Evolutionary conservation across 345 rosid genomes (phyloP).

Genomic region (Gossypium anomalum): DNA sequence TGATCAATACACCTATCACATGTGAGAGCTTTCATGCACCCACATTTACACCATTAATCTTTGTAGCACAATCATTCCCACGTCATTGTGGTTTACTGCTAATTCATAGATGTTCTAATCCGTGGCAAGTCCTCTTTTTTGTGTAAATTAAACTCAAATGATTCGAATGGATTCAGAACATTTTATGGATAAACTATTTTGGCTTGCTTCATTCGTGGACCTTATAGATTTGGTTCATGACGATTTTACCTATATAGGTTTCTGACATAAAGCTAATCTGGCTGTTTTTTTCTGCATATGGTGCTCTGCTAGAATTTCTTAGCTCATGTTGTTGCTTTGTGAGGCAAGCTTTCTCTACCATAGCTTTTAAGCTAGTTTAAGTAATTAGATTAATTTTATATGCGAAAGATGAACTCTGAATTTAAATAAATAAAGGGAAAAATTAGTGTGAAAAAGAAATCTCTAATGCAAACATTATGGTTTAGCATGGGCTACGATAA

Average conservation of each 20-base stretch:
- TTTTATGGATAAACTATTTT: background rate
- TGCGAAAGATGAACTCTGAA: background rate
- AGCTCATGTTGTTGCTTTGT: background rate
- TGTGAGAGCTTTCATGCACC: background rate
- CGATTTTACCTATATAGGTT: background rate
- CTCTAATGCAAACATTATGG: background rate
- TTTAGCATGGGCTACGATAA: background rate
- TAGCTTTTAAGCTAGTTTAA: background rate
- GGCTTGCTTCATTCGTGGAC: background rate
- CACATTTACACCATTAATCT: background rate
- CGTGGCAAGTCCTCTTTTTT: background rate
- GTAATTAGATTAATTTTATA: slow-evolving; percentile 26
- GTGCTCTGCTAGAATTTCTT: slow-evolving; percentile 1
- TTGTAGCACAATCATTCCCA: background rate
- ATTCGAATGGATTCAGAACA: background rate
- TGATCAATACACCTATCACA: background rate
- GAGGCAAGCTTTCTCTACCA: background rate
- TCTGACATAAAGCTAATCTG: background rate
- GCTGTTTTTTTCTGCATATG: background rate
- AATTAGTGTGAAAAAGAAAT: background rate
- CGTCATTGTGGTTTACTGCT: background rate
- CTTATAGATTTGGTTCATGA: background rate
- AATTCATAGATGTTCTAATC: background rate
- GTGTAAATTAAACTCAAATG: background rate
- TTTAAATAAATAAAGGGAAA: background rate